A percentile compares a stretch with the other conserved stretches of the same genome.
These are phyloP conservation scores for Jamesozyma lodderae DNA, from an alignment of 805 yeast genomes.

Conservation along the genomic window DNA sequence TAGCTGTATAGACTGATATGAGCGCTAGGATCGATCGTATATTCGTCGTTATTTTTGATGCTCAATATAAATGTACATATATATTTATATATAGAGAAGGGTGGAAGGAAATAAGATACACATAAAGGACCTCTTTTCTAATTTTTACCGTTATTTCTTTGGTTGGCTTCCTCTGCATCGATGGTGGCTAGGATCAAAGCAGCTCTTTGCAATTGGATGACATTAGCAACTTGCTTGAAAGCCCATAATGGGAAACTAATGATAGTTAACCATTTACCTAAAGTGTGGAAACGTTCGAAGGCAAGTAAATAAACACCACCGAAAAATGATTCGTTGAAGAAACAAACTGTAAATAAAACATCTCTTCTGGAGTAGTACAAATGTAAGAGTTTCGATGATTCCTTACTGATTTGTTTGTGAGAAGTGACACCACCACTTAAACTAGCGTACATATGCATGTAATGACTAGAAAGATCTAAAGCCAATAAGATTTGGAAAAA, in stretches of 20 bases:
- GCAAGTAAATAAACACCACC: slow-evolving; percentile 77
- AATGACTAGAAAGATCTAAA: slow-evolving; percentile 84
- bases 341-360: slow-evolving; percentile 82
- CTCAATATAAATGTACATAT: neutral
- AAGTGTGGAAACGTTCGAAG: slow-evolving; percentile 40
- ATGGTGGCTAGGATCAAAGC: slow-evolving; percentile 66
- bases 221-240: slow-evolving; percentile 84
- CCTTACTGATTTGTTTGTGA: slow-evolving; percentile 74
- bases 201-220: slow-evolving; percentile 81
- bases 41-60: too few relatives aligned
- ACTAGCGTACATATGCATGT: slow-evolving; percentile 97
- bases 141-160: slow-evolving; percentile 7
- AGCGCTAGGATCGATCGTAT: too few relatives aligned
- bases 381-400: slow-evolving; percentile 61
- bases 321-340: slow-evolving; percentile 87
- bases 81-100: neutral
- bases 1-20: too few relatives aligned
- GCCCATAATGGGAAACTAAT: slow-evolving; percentile 77
- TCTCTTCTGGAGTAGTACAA: slow-evolving; percentile 80
- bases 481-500: slow-evolving; percentile 79
- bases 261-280: slow-evolving; percentile 50
- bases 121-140: neutral
- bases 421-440: slow-evolving; percentile 66
- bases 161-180: slow-evolving; percentile 41
- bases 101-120: neutral